These are phyloP conservation scores for Bipolaris oryzae DNA, from an alignment of 2,329 filamentous ascomycete genomes.

Conservation along the genomic window DNA sequence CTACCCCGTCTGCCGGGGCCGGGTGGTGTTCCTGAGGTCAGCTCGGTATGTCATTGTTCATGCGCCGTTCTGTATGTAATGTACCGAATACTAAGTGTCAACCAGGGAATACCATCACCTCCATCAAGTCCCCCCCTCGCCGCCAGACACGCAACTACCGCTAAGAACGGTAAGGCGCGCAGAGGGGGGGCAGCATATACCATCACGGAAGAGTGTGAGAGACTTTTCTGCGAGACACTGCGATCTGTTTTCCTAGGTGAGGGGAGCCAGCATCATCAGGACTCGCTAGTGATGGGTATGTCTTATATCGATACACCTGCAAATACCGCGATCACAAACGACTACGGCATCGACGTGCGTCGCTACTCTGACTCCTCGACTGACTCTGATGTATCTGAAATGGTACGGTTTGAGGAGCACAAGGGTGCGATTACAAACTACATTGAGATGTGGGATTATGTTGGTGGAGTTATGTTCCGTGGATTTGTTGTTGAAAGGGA, in stretches of 20 bases:
- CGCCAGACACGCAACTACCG: constrained; percentile 42
- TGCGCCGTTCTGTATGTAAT: background rate
- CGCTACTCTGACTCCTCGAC: constrained; percentile 30
- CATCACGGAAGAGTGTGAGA: constrained; percentile 99
- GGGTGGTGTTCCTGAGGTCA: constrained; percentile 55
- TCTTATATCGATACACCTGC: constrained; percentile 20
- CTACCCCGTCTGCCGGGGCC: constrained; percentile 77
- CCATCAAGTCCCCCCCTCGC: constrained; percentile 88
- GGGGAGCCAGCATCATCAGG: constrained; percentile 76
- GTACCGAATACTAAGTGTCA: constrained; percentile 1
- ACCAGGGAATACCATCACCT: constrained; percentile 79
- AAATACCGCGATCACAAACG: constrained; percentile 38
- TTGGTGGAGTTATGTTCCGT: constrained; percentile 80
- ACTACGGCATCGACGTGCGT: constrained; percentile 37
- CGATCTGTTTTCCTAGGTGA: constrained; percentile 94
- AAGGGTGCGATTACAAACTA: constrained; percentile 61
- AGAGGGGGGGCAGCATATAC: constrained; percentile 91
- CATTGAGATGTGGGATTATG: constrained; percentile 85
- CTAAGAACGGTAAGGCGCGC: constrained; percentile 58
- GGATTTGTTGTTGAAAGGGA: constrained; percentile 78
- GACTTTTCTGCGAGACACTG: constrained; percentile 98
- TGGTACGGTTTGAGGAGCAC: constrained; percentile 18
- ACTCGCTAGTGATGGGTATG: constrained; percentile 88
- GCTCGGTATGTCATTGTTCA: constrained; percentile 45
- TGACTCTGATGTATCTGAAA: constrained; percentile 45